phyloP scores from a whole-genome alignment of 202 grass and related monocot species.

The Schoenoplectus triqueter region DNA sequence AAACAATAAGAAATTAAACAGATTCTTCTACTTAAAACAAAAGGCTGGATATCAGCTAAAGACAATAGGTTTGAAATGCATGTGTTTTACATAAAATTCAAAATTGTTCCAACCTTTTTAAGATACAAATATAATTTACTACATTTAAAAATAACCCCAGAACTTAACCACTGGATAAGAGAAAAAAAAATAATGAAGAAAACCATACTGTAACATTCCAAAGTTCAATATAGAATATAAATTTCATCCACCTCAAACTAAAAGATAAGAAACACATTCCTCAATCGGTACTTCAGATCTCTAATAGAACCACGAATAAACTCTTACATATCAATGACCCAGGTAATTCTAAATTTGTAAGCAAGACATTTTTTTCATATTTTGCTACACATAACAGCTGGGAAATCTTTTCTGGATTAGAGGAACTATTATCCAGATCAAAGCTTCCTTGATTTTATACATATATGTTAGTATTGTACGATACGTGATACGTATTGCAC shows the following conservation, averaged over 20 bases:
- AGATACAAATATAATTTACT: slow-evolving; percentile 27
- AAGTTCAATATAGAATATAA: slow-evolving; percentile 16
- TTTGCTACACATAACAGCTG: background rate
- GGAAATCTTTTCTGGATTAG: background rate
- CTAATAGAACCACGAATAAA: background rate
- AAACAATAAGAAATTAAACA: background rate
- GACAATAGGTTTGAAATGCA: background rate
- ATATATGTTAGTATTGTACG: background rate
- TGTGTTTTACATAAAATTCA: background rate
- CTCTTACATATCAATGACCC: background rate
- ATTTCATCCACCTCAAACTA: slow-evolving; percentile 5
- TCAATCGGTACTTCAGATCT: background rate
- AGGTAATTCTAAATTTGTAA: background rate
- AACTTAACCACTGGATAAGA: background rate
- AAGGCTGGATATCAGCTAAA: background rate
- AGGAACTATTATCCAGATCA: background rate
- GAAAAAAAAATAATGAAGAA: background rate
- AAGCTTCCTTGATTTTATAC: background rate
- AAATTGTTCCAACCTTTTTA: background rate
- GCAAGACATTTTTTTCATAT: background rate
- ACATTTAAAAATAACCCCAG: background rate
- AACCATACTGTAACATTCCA: background rate
- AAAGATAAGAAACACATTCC: background rate
- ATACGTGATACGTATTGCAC: too few relatives aligned
- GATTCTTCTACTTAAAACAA: too few relatives aligned